Base-by-base conservation (phyloP, 306 rosid genomes). In the Argentina anserina region DNA sequence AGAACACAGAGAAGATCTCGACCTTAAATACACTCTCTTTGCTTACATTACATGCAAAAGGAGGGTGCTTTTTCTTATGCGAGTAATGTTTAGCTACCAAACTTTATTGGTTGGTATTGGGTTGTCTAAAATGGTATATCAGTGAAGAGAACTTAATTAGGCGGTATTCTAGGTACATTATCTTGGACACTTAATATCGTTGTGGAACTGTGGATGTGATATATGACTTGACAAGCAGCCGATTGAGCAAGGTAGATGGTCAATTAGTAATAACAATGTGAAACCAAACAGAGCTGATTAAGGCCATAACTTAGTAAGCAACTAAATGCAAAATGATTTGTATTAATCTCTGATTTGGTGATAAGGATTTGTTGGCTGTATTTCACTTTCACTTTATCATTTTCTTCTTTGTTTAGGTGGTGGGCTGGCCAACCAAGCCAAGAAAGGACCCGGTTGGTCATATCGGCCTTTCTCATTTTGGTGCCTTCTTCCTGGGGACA, bases 341-440 rank as follows among this genome's bases (percentile, higher is more conserved):
- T 15, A 4, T 70, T 70, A 21, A 52, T 68, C 40, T 5, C 28
- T 59, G 8, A 31, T 33, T 34, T 61, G 67, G 65, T 60, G 29
- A 17, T 9, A n/a, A 59, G 23, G 17, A 60, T 46, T 18, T 31
- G 78, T 18, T 31, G 78, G 21, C 7, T 33, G 42, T 17, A 20
- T n/a, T 6, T 25, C 36, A 2, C 28, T 5, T 13, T 26, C 67
- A 4, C 66, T 33, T 33, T 18, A 3, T 6, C 31, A 71, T n/a
- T 6, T 64, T 65, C n/a, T 39, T 17, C 45, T 47, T 43, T 10
- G 58, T 62, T 21, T 12, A 61, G 70, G 64, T 26, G 65, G 74
- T 29, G 74, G 59, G 74, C 65, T 70, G 76, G 68, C 73, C 41
- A 61, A 49, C 45, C 49, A 0, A 34, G 47, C 45, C 33, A 49